Evolutionary conservation across 352 stramenopile species (phyloP), one percentile per base, ranked within the genome.

Genomic region (Pythium aquatile): DNA sequence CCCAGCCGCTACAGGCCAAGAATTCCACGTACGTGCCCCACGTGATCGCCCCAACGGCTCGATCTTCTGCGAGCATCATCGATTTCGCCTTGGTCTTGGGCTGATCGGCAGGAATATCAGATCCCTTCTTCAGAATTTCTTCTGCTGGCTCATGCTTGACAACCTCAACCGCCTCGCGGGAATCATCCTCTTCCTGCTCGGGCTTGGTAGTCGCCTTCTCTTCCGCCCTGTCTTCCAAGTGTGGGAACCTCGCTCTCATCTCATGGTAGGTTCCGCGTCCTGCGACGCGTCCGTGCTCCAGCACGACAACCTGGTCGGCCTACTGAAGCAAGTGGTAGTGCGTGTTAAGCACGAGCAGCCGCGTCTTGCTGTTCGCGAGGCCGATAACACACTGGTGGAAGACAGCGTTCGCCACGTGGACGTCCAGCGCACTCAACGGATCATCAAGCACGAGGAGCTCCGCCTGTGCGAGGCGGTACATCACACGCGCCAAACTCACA

Each of bases 361-460:
- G 81, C 10, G 88, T 97, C 58, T 81, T 86, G 33, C 24, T 42
- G 20, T 85, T 33, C 6, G 76, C 74, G 8, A 98, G 65, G 1
- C 63, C 69, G 16, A 67, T 55, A 20, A 99, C 85, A 52, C 90
- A 96, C 28, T 98, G 65, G 5, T 85, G 64, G 64, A 99, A 99
- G 9, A 99, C 72, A 52, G 96, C 85, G 63, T 95, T 90, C 1
- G 88, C 96, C 11, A 99, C 96, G 68, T 99, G 94, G 24, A 88
- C 83, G 63, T 99, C 97, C 5, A 99, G 87, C 16, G 96, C 96
- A 64, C 82, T 92, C 7, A 99, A 64, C 14, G 92, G 86, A 62
- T 99, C 96, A 65, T 99, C 97, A 13, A 99, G 73, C 29, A 99
- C 69, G 62, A 97, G 83, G 20, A 99, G 70, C 64, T 99, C 93